Percentiles rank a stretch among this genome's conserved stretches.
Evolutionary conservation across 768 basidiomycete genomes (phyloP).

Genomic region (Russula brevipes): DNA sequence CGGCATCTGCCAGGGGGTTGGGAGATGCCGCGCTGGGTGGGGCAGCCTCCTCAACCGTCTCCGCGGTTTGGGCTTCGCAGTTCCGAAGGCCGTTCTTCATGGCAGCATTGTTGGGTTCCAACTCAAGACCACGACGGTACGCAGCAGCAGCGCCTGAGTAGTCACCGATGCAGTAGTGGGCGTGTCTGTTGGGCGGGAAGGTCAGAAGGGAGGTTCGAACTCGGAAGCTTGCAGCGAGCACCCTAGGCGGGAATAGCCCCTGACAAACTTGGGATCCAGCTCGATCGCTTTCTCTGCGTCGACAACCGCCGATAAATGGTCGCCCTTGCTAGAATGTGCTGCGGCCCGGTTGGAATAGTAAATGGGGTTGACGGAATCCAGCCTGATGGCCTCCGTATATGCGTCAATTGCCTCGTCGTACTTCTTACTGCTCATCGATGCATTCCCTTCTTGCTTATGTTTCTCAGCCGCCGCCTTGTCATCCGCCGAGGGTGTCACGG

Average conservation of each 20-base stretch:
- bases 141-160: constrained; percentile 72
- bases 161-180: constrained; percentile 81
- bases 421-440: constrained; percentile 77
- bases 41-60: constrained; percentile 37
- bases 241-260: constrained; percentile 94
- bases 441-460: constrained; percentile 70
- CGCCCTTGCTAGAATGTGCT: constrained; percentile 76
- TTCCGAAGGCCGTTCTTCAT: constrained; percentile 79
- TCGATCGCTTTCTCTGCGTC: constrained; percentile 87
- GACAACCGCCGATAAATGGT: constrained; percentile 75
- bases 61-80: constrained; percentile 58
- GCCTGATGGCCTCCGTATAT: constrained; percentile 76
- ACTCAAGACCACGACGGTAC: constrained; percentile 76
- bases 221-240: constrained; percentile 33
- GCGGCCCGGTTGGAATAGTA: constrained; percentile 98
- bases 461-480: constrained; percentile 76
- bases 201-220: constrained; percentile 22
- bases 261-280: constrained; percentile 77
- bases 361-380: constrained; percentile 78
- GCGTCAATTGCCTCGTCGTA: constrained; percentile 80
- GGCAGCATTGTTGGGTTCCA: constrained; percentile 82
- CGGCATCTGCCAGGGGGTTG: constrained; percentile 33
- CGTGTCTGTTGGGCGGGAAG: constrained; percentile 55
- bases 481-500: constrained; percentile 44
- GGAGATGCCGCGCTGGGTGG: constrained; percentile 26